A percentile compares a stretch with the other conserved stretches of the same genome.
Conservation (phyloP, 2,329 filamentous ascomycete genomes). For the Calonectria henricotiae region DNA sequence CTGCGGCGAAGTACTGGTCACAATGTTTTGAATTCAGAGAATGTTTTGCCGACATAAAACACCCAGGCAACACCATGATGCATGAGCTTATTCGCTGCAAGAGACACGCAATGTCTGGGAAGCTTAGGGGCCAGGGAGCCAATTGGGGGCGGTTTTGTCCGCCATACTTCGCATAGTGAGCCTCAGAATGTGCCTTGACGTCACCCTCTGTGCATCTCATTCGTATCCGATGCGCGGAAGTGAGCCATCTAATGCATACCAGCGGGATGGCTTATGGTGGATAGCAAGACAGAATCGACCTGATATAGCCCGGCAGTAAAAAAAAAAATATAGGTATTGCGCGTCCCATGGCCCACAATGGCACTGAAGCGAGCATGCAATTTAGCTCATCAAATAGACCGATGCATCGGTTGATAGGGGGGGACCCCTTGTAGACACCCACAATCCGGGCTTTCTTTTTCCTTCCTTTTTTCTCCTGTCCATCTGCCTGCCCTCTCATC, state of each 20-base stretch:
- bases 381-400: slow-evolving; percentile 8
- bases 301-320: slow-evolving; percentile 20
- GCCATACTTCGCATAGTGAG: slow-evolving; percentile 14
- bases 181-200: slow-evolving; percentile 18
- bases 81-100: slow-evolving; percentile 20
- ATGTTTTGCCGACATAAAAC: neutral
- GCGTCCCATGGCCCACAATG: slow-evolving; percentile 7
- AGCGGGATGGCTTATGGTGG: neutral
- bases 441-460: slow-evolving; percentile 8
- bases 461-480: neutral
- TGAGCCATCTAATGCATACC: slow-evolving; percentile 21
- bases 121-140: neutral
- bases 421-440: slow-evolving; percentile 3
- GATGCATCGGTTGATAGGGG: slow-evolving; percentile 16
- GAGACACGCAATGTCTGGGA: slow-evolving; percentile 20
- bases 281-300: neutral
- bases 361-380: slow-evolving; percentile 13
- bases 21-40: slow-evolving; percentile 15
- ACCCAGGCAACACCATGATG: neutral
- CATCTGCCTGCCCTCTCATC: slow-evolving; percentile 1
- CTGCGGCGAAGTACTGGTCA: slow-evolving; percentile 11
- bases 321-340: slow-evolving; percentile 14
- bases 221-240: slow-evolving; percentile 18
- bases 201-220: neutral
- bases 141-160: neutral